phyloP scores from a whole-genome alignment of 345 rosid species.

The Streptanthus diversifolius region DNA sequence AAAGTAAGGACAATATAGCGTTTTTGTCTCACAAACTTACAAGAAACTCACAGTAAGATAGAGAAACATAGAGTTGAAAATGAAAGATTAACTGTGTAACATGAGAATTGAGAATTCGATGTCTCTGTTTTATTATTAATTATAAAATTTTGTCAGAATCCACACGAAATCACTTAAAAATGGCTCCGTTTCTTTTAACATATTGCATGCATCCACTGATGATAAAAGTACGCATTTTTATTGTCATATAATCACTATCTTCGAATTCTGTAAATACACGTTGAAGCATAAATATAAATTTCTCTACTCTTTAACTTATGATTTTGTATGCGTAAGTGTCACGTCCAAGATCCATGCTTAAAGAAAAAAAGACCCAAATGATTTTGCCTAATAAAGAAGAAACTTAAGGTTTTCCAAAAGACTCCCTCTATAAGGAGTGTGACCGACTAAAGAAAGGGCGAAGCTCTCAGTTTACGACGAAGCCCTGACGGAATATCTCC shows the following conservation, averaged over 20 bases:
- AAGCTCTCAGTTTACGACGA: no score
- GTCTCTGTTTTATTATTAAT: neutral
- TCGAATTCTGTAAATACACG: neutral
- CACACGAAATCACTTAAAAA: neutral
- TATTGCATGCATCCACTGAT: neutral
- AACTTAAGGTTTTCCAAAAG: no score
- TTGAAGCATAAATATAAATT: neutral
- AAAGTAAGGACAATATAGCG: neutral
- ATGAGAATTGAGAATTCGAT: neutral
- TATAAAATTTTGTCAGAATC: neutral
- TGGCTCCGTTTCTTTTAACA: neutral
- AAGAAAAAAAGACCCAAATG: no score
- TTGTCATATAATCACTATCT: neutral
- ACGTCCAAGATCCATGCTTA: no score
- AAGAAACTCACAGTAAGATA: neutral
- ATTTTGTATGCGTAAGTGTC: neutral
- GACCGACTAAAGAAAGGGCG: no score
- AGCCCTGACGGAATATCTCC: no score
- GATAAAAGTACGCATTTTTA: neutral
- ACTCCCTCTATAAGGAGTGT: no score
- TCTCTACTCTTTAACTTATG: neutral
- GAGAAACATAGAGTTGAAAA: neutral
- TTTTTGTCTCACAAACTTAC: neutral
- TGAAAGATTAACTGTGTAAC: neutral
- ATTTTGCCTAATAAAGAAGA: no score